Evolutionary conservation across 148 eudicot genomes (phyloP), one percentile per base, ranked within the genome.

Genomic region (Cornus suecica): DNA sequence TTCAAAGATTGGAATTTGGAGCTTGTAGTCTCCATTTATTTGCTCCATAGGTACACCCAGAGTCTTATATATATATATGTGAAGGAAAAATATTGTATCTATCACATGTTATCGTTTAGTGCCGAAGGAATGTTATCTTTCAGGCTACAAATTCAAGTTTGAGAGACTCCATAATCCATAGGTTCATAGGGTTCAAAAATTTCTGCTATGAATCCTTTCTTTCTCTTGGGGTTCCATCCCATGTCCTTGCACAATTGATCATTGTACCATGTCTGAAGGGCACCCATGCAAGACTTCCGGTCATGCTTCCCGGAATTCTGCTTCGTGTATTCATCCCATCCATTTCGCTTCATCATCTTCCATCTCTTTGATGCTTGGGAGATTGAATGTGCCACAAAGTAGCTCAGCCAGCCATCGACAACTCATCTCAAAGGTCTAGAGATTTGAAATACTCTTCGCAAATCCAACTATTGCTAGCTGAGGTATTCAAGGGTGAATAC

Each of bases 171-270:
- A 74, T 90, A 90, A 62, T 90, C 97, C 66, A 65, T 15, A 5
- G 92, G 92, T 27, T 90, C 89, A 71, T 90, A 89, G 2, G 97
- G 97, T 48, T 86, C 83, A 29, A 92, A 90, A 62, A 83, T 22
- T 10, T 89, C 92, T 0, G 89, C 80, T 23, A 84, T 32, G 20
- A 86, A n/a, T 0, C 93, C 90, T 10, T 82, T 89, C 76, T 89
- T 90, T 64, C 93, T 74, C 73, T 68, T 86, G 0, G 90, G 90
- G 78, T 86, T 88, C 80, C 87, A 81, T 37, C 90, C 91, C 92
- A 92, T 90, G 69, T 92, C 94, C 77, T 87, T 92, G 74, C 91
- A 90, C 34, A 92, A 77, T n/a, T 81, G 90, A 73, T 90, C 97
- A 83, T 86, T 87, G 61, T 83, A 87, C 90, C 91, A 88, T 77